Base-by-base conservation (phyloP, 345 rosid genomes). In the Gossypium rotundifolium region DNA sequence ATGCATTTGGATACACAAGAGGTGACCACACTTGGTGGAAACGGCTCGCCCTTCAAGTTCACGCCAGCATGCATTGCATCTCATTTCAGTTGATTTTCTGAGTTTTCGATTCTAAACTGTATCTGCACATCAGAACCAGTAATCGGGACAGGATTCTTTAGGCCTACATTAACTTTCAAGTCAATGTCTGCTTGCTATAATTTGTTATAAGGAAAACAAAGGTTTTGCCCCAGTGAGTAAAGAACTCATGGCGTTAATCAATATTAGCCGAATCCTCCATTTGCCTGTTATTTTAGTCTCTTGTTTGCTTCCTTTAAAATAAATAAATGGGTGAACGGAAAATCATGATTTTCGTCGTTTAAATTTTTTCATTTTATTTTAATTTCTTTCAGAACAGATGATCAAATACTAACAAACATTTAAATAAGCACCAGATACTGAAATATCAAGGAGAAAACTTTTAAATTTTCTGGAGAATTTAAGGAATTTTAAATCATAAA, bases 31-130 rank as follows among this genome's bases (percentile, higher is more conserved):
- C 13, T 96, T 91, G 38, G 99, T 95, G 74, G 93, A 75, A 76
- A 95, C 70, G 4, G 99, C 98, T 48, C 92, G 89, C 71, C 96
- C 98, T 77, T 95, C 97, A 82, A 95, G 75, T 75, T 95, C 98
- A 74, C 90, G 91, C 99, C 99, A 95, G 79, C 99, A 95, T 2
- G 93, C 91, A 29, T 95, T 93, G 92, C 99, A 95, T 86, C 91
- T 93, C 99, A 95, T 95, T 70, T 85, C 81, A 83, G 71, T 80
- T 79, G 77, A 74, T 65, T 46, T 72, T 81, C 65, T 59, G 25
- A 54, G 59, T 65, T 73, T 63, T 75, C 60, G 42, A 38, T 6
- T 12, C 12, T 25, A 79, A 71, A 73, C 63, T 33, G 40, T 53
- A 77, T 38, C 75, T 57, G 62, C 67, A 76, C 44, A 54, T 22